Evolutionary conservation across 768 basidiomycete genomes (phyloP).

Genomic region (Leucocoprinus birnbaumii): DNA sequence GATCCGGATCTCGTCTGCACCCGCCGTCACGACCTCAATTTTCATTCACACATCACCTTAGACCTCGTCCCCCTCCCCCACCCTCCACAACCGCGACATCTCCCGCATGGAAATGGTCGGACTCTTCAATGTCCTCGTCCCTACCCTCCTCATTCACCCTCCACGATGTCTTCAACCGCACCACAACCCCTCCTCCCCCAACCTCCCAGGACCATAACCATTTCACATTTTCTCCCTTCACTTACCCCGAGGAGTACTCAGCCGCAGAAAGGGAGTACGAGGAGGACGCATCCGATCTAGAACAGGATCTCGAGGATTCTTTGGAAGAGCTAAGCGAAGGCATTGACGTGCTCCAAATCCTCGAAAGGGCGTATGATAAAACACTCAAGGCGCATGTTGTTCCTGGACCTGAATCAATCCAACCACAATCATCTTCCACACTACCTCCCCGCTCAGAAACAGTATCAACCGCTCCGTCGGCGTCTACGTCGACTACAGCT

Average conservation of each 20-base stretch:
- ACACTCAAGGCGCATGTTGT: conserved; percentile 62
- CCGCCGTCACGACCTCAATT: conserved; percentile 17
- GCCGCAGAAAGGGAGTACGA: conserved; percentile 8
- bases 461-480: conserved; percentile 18
- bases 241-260: not conserved
- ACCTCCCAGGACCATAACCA: conserved; percentile 4
- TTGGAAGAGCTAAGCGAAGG: conserved; percentile 71
- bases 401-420: conserved; percentile 14
- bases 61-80: conserved; percentile 13
- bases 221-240: not conserved
- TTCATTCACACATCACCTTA: conserved; percentile 25
- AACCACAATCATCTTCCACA: conserved; percentile 6
- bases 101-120: conserved; percentile 14
- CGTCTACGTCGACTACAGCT: conserved; percentile 16
- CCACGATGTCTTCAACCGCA: conserved; percentile 9
- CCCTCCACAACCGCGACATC: not conserved
- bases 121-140: conserved; percentile 7
- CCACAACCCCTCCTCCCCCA: conserved; percentile 12
- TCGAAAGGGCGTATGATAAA: conserved; percentile 68
- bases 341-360: conserved; percentile 62
- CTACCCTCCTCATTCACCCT: conserved; percentile 3
- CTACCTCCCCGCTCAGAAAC: conserved; percentile 1
- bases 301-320: conserved; percentile 29
- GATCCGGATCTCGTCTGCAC: conserved; percentile 10
- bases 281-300: conserved; percentile 12